Evolutionary conservation across 805 yeast genomes (phyloP).

Genomic region (Cyberlindnera japonica): DNA sequence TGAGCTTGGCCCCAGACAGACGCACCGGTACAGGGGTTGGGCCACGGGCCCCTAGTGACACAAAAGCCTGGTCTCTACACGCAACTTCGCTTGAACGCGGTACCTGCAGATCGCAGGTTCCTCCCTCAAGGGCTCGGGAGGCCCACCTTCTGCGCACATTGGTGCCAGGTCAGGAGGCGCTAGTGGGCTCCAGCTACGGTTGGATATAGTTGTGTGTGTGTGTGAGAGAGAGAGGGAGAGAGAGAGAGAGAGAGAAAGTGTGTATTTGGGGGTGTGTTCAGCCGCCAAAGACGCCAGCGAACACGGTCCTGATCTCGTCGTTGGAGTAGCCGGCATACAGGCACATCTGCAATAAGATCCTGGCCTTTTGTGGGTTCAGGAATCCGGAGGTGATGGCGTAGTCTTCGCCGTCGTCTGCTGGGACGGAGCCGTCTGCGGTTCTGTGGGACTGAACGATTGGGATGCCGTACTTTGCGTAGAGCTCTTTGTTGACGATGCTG

Average conservation of each 20-base stretch:
- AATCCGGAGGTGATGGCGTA: conserved; percentile 53
- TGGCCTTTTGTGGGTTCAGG: conserved; percentile 60
- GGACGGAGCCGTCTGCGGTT: conserved; percentile 66
- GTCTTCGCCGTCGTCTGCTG: conserved; percentile 41
- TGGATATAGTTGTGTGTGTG: too few relatives aligned
- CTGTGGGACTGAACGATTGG: conserved; percentile 62
- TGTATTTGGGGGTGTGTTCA: not conserved
- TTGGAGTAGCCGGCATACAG: conserved; percentile 34
- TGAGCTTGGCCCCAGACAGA: too few relatives aligned
- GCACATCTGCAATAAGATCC: conserved; percentile 56
- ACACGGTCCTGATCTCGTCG: conserved; percentile 29
- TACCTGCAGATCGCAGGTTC: too few relatives aligned
- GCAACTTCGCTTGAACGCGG: too few relatives aligned
- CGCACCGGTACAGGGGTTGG: too few relatives aligned
- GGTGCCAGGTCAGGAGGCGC: too few relatives aligned
- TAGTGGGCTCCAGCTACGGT: too few relatives aligned
- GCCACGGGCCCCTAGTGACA: too few relatives aligned
- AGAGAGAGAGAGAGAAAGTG: not conserved
- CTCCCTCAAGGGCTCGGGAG: too few relatives aligned
- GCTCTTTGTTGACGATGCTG: conserved; percentile 39
- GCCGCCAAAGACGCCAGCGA: conserved; percentile 3
- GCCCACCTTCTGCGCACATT: too few relatives aligned
- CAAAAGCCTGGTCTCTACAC: too few relatives aligned
- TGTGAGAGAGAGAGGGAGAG: not conserved
- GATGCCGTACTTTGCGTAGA: conserved; percentile 33